Evolutionary conservation across 371 early-diverging fungal genomes (phyloP).

Genomic region (Quaeritorhiza haematococci): DNA sequence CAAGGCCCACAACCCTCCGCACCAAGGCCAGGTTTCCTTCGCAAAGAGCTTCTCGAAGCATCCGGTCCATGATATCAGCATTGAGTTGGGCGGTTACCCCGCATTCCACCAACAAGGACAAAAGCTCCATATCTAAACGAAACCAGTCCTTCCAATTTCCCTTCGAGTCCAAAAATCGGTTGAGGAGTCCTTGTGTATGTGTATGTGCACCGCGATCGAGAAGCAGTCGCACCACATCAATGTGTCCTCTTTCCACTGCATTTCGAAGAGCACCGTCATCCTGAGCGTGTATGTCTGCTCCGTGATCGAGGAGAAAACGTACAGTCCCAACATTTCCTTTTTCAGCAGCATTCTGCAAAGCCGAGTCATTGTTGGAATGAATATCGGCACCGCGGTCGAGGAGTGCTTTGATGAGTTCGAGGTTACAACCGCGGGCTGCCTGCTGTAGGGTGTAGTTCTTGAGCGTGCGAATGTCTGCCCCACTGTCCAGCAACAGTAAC

Average conservation of each 20-base stretch:
- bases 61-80: constrained; percentile 4
- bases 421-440: no score
- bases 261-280: constrained; percentile 84
- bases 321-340: background rate
- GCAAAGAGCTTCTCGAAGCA: constrained; percentile 7
- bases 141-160: no score
- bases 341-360: background rate
- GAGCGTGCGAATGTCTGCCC: background rate
- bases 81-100: constrained; percentile 9
- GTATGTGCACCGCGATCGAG: constrained; percentile 57
- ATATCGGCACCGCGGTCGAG: background rate
- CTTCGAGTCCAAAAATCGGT: no score
- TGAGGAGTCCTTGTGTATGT: no score
- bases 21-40: constrained; percentile 36
- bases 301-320: background rate
- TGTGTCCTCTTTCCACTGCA: constrained; percentile 71
- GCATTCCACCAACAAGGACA: no score
- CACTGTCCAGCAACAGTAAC: background rate
- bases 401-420: background rate
- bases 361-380: background rate
- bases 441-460: background rate
- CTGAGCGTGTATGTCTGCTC: constrained; percentile 40
- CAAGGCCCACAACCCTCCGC: constrained; percentile 53
- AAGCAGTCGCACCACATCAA: constrained; percentile 61
- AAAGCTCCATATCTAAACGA: no score